A percentile compares a stretch with the other conserved stretches of the same genome.
These are phyloP conservation scores for Trypanosoma lewisi DNA, from an alignment of 208 protist genomes.

Conservation along the genomic window DNA sequence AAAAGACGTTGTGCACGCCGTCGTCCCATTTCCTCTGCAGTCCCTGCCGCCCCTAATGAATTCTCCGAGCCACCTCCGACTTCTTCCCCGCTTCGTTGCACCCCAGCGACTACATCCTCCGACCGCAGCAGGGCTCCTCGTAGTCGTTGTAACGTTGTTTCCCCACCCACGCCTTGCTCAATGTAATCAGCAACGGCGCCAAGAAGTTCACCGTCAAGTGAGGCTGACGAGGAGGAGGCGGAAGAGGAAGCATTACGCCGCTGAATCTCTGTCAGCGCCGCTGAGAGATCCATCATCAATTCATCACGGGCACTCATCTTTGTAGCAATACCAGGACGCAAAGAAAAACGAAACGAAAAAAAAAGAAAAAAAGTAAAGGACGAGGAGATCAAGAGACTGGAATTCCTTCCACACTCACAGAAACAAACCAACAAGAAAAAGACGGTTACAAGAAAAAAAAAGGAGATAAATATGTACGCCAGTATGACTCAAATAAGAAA, in stretches of 20 bases:
- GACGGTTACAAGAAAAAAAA: constrained; percentile 7
- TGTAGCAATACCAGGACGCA: background rate
- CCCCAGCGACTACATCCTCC: background rate
- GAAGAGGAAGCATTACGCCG: background rate
- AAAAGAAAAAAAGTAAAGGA: background rate
- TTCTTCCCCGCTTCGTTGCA: background rate
- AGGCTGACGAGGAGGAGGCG: background rate
- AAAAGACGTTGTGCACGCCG: constrained; percentile 21
- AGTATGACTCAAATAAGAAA: constrained; percentile 1
- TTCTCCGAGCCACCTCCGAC: background rate
- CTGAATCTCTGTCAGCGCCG: constrained; percentile 21
- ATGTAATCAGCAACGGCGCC: constrained; percentile 27
- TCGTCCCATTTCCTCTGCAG: constrained; percentile 19
- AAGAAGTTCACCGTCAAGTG: constrained; percentile 15
- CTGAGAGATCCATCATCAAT: constrained; percentile 9
- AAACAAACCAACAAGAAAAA: background rate
- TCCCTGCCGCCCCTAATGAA: background rate
- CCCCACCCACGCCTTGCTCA: constrained; percentile 9
- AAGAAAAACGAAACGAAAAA: constrained; percentile 7
- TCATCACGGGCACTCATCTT: constrained; percentile 16
- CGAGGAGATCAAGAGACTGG: too few species aligned
- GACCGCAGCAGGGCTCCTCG: constrained; percentile 4
- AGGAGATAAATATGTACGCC: background rate
- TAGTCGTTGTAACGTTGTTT: constrained; percentile 11
- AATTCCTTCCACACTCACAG: too few species aligned